Evolutionary conservation across 2,329 filamentous ascomycete genomes (phyloP), one percentile per base, ranked within the genome.

Genomic region (Nemania serpens): DNA sequence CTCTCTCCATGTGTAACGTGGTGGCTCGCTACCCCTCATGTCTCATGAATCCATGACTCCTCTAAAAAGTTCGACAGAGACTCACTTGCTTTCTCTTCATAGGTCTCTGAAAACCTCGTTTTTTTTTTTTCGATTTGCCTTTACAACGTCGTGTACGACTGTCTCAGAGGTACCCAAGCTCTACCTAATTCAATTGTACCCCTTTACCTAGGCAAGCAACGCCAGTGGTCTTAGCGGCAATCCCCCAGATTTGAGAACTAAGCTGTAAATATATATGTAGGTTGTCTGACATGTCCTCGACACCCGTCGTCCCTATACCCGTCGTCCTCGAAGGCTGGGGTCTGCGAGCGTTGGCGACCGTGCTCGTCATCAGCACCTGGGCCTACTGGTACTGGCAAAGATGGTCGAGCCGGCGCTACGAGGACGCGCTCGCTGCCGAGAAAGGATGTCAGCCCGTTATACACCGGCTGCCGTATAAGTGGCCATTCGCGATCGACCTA

Each of bases 401-500:
- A 22, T 43, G 41, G 41, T 43, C 41, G 41, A 17, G 20, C 41
- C 41, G 41, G 41, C 41, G 17, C 17, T 43, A 43, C 43, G 48
- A 51, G 18, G 34, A 22, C 36, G 34, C 48, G 17, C 13, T 68
- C 47, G 62, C 64, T 12, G 48, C 47, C 22, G 45, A 68, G 43
- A 36, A 66, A 18, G 34, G 45, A n/a, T 68, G 65, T 51, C 17
- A 65, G 42, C 67, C 65, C 9, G 56, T 63, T 20, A 5, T 59
- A 6, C 58, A 52, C 9, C 55, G n/a, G 10, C 25, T 68, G 10
- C 66, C 64, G 2, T 63, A 68, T 52, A 65, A 55, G 25, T 69
- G 67, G 66, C 66, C 66, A 10, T 54, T 68, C 4, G 68, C 58
- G 11, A 25, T 68, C 4, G 66, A 68, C 52, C 53, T 69, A 12